Base-by-base conservation (phyloP, 2,329 filamentous ascomycete genomes). In the Fusarium solani-melongenae region DNA sequence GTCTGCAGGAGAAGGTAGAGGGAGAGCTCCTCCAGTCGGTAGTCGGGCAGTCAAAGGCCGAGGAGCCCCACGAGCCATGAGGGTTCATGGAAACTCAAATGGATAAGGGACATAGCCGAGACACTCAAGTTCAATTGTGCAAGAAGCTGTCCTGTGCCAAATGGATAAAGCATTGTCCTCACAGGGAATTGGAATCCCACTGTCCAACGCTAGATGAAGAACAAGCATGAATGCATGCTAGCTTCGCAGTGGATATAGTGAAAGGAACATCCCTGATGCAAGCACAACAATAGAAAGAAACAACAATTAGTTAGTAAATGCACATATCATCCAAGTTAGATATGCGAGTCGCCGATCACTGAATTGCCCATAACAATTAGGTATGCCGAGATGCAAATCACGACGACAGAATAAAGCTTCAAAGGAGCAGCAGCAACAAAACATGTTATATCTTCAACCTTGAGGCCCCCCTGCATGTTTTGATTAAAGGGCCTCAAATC, bases 401-500 rank as follows among this genome's bases (percentile, higher is more conserved):
- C n/a, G n/a, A n/a, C n/a, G n/a, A n/a, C n/a, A n/a, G n/a, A n/a
- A 11, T 24, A 34, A 34, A 36, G 14, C 34, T 39, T 34, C 46
- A 55, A 27, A 41, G 46, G 14, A 62, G 29, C 24, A 33, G 11
- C 29, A 51, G n/a, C n/a, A 11, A 51, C 29, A 63, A 51, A 51
- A 51, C 33, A 59, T 31, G 38, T 60, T 62, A 72, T 38, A 62
- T 39, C n/a, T 39, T 56, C 36, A 20, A 29, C 55, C 29, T 7
- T 46, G 39, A 61, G 41, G 51, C 49, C 31, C 68, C 58, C 66
- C 71, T 74, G 67, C 64, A 56, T 36, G 41, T 65, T 74, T 73
- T 74, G 36, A 74, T 74, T 75, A 74, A 74, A 74, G 72, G 72
- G 72, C 69, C 72, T 73, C 69, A 70, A 70, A 29, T 61, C 69